phyloP scores from a whole-genome alignment of 345 rosid species.

The Lepidium africanum region DNA sequence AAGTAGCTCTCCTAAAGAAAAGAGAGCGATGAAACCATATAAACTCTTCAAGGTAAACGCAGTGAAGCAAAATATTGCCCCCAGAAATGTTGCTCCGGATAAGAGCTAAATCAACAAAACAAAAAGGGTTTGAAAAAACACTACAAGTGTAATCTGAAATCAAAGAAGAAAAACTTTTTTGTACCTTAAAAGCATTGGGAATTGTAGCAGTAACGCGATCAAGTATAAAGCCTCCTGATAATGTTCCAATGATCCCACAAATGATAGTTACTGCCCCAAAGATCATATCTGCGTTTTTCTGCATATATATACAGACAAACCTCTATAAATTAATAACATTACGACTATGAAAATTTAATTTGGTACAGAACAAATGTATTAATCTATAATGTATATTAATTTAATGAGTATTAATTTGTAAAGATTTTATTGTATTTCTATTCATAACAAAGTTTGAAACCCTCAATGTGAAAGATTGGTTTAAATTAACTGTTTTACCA shows the following conservation, averaged over 20 bases:
- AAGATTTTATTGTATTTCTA: no score
- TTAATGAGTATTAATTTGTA: no score
- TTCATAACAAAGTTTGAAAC: not conserved
- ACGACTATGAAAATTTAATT: no score
- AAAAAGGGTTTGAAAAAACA: not conserved
- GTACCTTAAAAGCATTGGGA: conserved; percentile 81
- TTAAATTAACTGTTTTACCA: conserved; percentile 23
- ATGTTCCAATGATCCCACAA: conserved; percentile 82
- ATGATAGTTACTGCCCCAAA: conserved; percentile 86
- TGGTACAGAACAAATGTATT: no score
- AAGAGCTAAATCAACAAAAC: conserved; percentile 53
- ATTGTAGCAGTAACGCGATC: conserved; percentile 63
- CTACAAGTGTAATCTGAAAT: not conserved
- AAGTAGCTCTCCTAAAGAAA: conserved; percentile 75
- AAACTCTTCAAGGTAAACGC: conserved; percentile 71
- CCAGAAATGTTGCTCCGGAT: conserved; percentile 60
- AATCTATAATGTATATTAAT: no score
- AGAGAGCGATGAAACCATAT: conserved; percentile 66
- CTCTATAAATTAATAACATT: no score
- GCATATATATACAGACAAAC: not conserved
- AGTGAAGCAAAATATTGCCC: conserved; percentile 67
- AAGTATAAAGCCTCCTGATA: conserved; percentile 66
- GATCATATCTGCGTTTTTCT: conserved; percentile 64
- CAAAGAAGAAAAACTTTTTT: not conserved
- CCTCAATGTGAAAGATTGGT: not conserved